Conservation (phyloP, 2,329 filamentous ascomycete species). For the Rhytidhysteron rufulum region DNA sequence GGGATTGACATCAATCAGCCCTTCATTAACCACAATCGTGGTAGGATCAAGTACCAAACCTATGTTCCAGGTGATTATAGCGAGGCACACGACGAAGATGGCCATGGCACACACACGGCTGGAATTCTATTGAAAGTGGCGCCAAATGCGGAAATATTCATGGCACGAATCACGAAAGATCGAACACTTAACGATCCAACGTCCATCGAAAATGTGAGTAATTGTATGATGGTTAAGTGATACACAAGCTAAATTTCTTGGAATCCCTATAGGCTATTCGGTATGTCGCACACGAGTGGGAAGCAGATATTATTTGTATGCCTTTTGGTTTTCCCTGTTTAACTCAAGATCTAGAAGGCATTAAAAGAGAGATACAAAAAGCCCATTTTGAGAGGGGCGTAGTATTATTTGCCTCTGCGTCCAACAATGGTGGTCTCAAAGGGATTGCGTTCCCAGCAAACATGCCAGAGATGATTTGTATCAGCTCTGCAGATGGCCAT, state of each 20-base stretch:
- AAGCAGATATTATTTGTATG: conserved; percentile 24
- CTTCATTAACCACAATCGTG: too few relatives aligned
- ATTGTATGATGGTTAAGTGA: too few relatives aligned
- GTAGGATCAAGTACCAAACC: too few relatives aligned
- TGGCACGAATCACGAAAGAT: conserved; percentile 6
- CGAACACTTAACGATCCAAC: too few relatives aligned
- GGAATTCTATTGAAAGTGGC: conserved; percentile 7
- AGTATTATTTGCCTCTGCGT: conserved; percentile 11
- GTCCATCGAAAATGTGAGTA: not conserved
- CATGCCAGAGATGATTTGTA: not conserved
- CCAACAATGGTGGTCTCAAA: conserved; percentile 4
- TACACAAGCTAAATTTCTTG: too few relatives aligned
- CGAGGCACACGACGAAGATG: too few relatives aligned
- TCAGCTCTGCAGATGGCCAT: not conserved
- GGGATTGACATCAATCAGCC: too few relatives aligned
- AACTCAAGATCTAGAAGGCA: conserved; percentile 2
- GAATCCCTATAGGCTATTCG: conserved; percentile 21
- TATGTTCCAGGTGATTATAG: too few relatives aligned
- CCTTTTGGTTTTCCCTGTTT: conserved; percentile 17
- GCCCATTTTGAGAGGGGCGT: conserved; percentile 1
- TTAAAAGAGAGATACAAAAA: conserved; percentile 1
- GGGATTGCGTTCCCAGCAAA: not conserved
- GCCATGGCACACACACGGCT: conserved; percentile 11
- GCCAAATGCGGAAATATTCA: conserved; percentile 9
- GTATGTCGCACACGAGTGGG: conserved; percentile 13